These are phyloP conservation scores for Fusarium xyrophilum DNA, from an alignment of 2,329 filamentous ascomycete genomes.

Conservation along the genomic window DNA sequence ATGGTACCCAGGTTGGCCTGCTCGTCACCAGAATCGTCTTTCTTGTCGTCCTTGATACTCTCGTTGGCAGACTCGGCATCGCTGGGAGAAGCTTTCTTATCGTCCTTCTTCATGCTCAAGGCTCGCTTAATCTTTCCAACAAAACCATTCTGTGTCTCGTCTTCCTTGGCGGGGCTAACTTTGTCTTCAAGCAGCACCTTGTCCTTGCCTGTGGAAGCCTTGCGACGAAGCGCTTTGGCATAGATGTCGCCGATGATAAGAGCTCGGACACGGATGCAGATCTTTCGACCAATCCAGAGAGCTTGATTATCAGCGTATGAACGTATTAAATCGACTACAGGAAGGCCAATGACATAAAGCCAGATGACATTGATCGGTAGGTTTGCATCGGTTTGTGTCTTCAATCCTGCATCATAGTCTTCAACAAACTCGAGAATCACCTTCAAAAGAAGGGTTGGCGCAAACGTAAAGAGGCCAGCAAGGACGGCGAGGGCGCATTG, in stretches of 20 bases:
- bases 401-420: slow-evolving; percentile 67
- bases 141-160: slow-evolving; percentile 49
- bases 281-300: slow-evolving; percentile 91
- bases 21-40: slow-evolving; percentile 58
- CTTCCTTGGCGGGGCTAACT: slow-evolving; percentile 46
- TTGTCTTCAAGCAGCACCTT: slow-evolving; percentile 68
- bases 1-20: slow-evolving; percentile 97
- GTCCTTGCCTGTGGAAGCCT: slow-evolving; percentile 81
- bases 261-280: slow-evolving; percentile 90
- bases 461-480: slow-evolving; percentile 84
- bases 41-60: slow-evolving; percentile 47
- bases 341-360: slow-evolving; percentile 92
- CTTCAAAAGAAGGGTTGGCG: slow-evolving; percentile 88
- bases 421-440: slow-evolving; percentile 96
- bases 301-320: slow-evolving; percentile 86
- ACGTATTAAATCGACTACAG: slow-evolving; percentile 80
- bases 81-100: slow-evolving; percentile 50
- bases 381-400: slow-evolving; percentile 47
- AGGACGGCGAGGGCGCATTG: slow-evolving; percentile 84
- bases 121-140: slow-evolving; percentile 60
- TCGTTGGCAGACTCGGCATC: slow-evolving; percentile 47
- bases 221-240: slow-evolving; percentile 89
- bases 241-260: slow-evolving; percentile 98
- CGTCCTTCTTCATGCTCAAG: slow-evolving; percentile 67
- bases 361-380: slow-evolving; percentile 88